These are phyloP conservation scores for Aphanomyces euteiches DNA, from an alignment of 352 stramenopile genomes.

Conservation along the genomic window DNA sequence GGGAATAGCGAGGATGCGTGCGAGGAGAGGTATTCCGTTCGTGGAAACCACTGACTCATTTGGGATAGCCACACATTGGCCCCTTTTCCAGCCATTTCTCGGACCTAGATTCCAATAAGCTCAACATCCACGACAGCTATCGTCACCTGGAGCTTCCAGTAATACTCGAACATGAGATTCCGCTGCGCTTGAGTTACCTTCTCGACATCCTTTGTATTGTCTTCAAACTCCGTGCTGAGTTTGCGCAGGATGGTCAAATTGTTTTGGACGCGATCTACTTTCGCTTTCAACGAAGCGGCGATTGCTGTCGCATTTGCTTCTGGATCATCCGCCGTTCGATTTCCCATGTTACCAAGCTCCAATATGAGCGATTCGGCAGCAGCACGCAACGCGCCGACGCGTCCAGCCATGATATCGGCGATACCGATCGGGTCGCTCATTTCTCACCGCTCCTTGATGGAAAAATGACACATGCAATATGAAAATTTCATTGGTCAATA, in stretches of 20 bases:
- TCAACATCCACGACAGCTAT: not conserved
- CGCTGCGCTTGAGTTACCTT: conserved; percentile 79
- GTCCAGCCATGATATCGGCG: conserved; percentile 76
- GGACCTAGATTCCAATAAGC: conserved; percentile 34
- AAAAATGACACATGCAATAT: not conserved
- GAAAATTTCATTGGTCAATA: not conserved
- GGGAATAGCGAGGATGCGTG: not conserved
- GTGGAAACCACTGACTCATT: conserved; percentile 59
- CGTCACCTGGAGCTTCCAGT: conserved; percentile 78
- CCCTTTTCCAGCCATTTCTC: conserved; percentile 79
- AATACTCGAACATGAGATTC: conserved; percentile 86
- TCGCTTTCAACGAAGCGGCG: conserved; percentile 76
- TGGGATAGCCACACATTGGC: conserved; percentile 80
- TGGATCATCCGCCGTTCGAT: conserved; percentile 47
- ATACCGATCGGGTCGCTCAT: conserved; percentile 88
- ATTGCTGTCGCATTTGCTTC: conserved; percentile 5
- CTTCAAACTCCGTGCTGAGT: conserved; percentile 80
- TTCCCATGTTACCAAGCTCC: conserved; percentile 54
- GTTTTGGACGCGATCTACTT: conserved; percentile 81
- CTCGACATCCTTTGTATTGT: conserved; percentile 84
- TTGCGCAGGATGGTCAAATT: conserved; percentile 82
- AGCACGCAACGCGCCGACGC: conserved; percentile 76
- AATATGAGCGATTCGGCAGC: conserved; percentile 83
- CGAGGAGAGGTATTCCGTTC: conserved; percentile 48
- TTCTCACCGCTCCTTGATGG: not conserved